phyloP scores from a whole-genome alignment of 1,139 yeast genomes.

The Kodamaea derodonti region DNA sequence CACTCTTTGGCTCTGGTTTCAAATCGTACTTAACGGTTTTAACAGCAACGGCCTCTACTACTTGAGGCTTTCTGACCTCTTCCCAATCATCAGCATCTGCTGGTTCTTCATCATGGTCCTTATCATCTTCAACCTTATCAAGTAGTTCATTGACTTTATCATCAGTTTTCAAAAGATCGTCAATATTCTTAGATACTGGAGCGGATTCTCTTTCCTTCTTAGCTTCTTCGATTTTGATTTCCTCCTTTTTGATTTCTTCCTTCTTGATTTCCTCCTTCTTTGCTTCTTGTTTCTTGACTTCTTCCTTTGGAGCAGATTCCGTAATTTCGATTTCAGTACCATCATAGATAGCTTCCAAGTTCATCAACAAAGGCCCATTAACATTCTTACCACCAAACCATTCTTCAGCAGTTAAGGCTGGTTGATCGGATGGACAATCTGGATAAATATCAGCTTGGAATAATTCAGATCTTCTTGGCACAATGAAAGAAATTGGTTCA shows the following conservation, averaged over 20 bases:
- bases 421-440: conserved; percentile 75
- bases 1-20: conserved; percentile 5
- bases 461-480: conserved; percentile 89
- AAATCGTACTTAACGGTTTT: conserved; percentile 3
- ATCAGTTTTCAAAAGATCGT: conserved; percentile 40
- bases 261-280: conserved; percentile 19
- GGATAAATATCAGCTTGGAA: conserved; percentile 93
- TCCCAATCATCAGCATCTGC: conserved; percentile 40
- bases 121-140: conserved; percentile 36
- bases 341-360: conserved; percentile 73
- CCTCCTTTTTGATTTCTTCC: conserved; percentile 13
- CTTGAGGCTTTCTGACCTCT: conserved; percentile 23
- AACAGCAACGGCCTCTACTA: conserved; percentile 1
- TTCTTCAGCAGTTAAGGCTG: conserved; percentile 76
- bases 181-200: conserved; percentile 24
- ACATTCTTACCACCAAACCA: conserved; percentile 76
- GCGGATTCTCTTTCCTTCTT: conserved; percentile 12
- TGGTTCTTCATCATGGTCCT: conserved; percentile 38
- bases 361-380: conserved; percentile 76
- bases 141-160: conserved; percentile 35
- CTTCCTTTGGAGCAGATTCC: conserved; percentile 34
- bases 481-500: conserved; percentile 88
- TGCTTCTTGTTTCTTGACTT: conserved; percentile 11
- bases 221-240: conserved; percentile 8
- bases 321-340: conserved; percentile 54